Conservation (phyloP, 192 early-diverging fungal genomes). For the Geranomyces variabilis region DNA sequence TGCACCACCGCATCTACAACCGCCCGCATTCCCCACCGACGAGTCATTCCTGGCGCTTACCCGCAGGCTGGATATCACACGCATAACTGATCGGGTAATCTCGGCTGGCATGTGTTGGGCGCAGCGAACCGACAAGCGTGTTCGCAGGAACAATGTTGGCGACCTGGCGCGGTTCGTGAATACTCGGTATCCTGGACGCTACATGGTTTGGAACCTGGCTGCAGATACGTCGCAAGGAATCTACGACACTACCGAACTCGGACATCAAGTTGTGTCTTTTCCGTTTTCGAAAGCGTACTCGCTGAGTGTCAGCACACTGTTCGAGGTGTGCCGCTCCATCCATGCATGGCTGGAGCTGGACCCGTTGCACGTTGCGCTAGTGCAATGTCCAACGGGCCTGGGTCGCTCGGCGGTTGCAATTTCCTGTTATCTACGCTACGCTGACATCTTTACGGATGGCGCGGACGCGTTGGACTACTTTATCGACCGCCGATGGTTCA, state of each 20-base stretch:
- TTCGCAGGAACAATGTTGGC: conserved; percentile 48
- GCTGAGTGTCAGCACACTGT: conserved; percentile 49
- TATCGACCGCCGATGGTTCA: conserved; percentile 33
- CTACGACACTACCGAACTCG: conserved; percentile 53
- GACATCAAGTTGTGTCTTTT: conserved; percentile 55
- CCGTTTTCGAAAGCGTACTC: conserved; percentile 54
- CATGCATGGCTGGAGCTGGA: conserved; percentile 57
- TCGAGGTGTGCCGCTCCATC: conserved; percentile 60
- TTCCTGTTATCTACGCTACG: conserved; percentile 52
- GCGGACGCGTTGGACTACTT: conserved; percentile 59
- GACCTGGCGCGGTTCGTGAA: conserved; percentile 58
- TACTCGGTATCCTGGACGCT: conserved; percentile 47
- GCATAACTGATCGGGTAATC: conserved; percentile 56
- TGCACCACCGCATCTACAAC: neutral
- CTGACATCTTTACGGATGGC: conserved; percentile 48
- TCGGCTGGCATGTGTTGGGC: conserved; percentile 48
- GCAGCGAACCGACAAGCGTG: conserved; percentile 29
- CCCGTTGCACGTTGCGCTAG: conserved; percentile 51
- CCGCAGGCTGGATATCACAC: conserved; percentile 46
- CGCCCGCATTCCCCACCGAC: conserved; percentile 27
- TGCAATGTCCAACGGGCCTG: conserved; percentile 60
- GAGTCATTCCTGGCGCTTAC: conserved; percentile 25
- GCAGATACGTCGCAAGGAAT: conserved; percentile 52
- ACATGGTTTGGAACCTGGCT: conserved; percentile 63
- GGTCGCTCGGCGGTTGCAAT: conserved; percentile 50